A percentile compares a stretch with the other conserved stretches of the same genome.
Conservation (phyloP, 1,139 yeast species). For the Lodderomyces orthopsilosis region DNA sequence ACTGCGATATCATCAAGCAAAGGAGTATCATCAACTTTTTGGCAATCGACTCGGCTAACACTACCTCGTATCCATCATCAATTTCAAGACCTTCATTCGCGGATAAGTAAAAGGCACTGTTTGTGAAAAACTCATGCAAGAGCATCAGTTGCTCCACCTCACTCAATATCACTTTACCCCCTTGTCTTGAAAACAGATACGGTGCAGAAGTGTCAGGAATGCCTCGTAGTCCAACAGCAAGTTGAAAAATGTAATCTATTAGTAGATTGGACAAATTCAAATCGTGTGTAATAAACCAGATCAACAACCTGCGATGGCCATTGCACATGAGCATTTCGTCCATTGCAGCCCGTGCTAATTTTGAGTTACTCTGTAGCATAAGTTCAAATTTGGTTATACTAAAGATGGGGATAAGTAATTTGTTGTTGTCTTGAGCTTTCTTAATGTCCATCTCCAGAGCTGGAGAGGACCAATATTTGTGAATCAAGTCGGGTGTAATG, state of each 20-base stretch:
- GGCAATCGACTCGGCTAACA: slow-evolving; percentile 41
- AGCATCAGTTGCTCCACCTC: slow-evolving; percentile 62
- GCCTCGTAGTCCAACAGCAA: slow-evolving; percentile 56
- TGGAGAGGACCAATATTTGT: slow-evolving; percentile 39
- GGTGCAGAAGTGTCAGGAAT: slow-evolving; percentile 23
- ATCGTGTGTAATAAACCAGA: slow-evolving; percentile 65
- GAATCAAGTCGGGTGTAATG: slow-evolving; percentile 50
- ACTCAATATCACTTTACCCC: slow-evolving; percentile 44
- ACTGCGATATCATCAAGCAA: slow-evolving; percentile 58
- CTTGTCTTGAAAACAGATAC: slow-evolving; percentile 53
- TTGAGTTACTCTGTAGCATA: slow-evolving; percentile 33
- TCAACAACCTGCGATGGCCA: slow-evolving; percentile 59
- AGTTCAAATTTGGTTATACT: slow-evolving; percentile 41
- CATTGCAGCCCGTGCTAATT: slow-evolving; percentile 51
- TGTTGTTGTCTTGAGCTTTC: slow-evolving; percentile 26
- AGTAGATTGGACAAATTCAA: slow-evolving; percentile 50
- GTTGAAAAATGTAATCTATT: slow-evolving; percentile 58
- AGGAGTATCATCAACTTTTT: slow-evolving; percentile 51
- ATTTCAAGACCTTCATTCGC: slow-evolving; percentile 37
- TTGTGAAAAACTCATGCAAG: slow-evolving; percentile 65
- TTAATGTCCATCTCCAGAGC: slow-evolving; percentile 28
- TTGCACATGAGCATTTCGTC: slow-evolving; percentile 69
- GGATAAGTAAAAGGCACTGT: slow-evolving; percentile 50
- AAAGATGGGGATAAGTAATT: slow-evolving; percentile 40
- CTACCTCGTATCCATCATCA: slow-evolving; percentile 33